Base-by-base conservation (phyloP, 2,329 filamentous ascomycete species). In the Acephala macrosclerotiorum region DNA sequence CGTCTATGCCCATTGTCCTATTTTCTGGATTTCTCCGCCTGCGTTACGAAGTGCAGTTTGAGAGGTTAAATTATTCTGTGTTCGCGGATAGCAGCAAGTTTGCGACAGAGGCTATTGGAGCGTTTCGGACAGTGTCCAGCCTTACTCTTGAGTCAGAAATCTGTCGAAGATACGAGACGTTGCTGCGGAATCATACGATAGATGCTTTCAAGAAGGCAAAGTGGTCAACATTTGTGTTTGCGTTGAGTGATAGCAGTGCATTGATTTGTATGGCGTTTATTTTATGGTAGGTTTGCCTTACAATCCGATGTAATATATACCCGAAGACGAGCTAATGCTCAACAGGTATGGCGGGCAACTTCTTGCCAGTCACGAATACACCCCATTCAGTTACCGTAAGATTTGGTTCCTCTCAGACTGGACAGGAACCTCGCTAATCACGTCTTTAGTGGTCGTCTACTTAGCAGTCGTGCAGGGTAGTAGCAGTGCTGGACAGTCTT, bases 11-110 rank as follows among this genome's bases (percentile, higher is more conserved):
- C 1, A 76, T 83, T 16, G 81, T 86, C 3, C 77, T 87, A 2
- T 69, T 76, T 3, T 82, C 66, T 25, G 67, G 69, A 14, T 87
- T 82, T 67, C 76, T 82, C 67, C 80, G 85, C 9, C 78, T 88
- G 51, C 78, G 81, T 5, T 80, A 84, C 36, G 85, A 87, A 71
- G 76, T 81, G 11, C 80, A 84, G 65, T 86, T 89, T 60, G 86
- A 88, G 59, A 77, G 81, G 56, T 81, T 85, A 76, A 89, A 87
- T 64, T 82, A 84, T 3, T 79, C 79, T 12, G 84, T 89, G 0
- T 90, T 89, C 73, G 82, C 83, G 2, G 83, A 86, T 58, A 89
- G 86, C 68, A 87, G 87, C 0, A 84, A 88, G 69, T 90, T 90
- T 68, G 88, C 87, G 1, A 82, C 85, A 0, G 88, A 91, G 74